Evolutionary conservation across 352 stramenopile species (phyloP), one percentile per base, ranked within the genome.

Genomic region (Phytophthora cryptogea): DNA sequence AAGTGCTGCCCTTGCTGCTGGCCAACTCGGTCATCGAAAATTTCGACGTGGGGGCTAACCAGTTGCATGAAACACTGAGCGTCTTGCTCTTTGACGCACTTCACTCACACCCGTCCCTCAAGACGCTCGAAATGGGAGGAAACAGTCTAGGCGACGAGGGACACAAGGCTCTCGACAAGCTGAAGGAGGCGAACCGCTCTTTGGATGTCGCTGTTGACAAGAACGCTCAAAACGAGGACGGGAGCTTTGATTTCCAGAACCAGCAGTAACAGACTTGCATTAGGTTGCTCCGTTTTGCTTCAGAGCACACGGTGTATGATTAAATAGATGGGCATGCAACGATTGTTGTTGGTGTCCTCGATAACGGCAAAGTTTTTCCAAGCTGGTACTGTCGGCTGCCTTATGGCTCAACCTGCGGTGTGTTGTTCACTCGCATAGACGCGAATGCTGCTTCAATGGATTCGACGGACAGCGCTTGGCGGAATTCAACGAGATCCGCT

Each of bases 181-280:
- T 94, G 45, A 81, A 79, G 14, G 57, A 63, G 3, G 78, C 68
- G 0, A 94, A 92, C 59, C 74, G 48, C 6, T 42, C 32, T 4
- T 66, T 94, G 5, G 85, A 94, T 63, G 79, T 94, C 30, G 85
- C 83, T 33, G 83, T 83, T 14, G 81, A 94, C 68, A 94, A 92
- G 72, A 88, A 82, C 52, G 83, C 74, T 7, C 75, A 88, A 71
- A 75, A 89, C 56, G 79, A 90, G 39, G 70, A 91, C 59, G 80
- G 74, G 16, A 72, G 70, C 59, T 76, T 88, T 43, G 62, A 74
- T 45, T 66, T 59, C n/a, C 61, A 67, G 55, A 68, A 54, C 32
- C 65, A 56, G 35, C 53, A 67, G 58, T 69, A 64, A 36, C 52
- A 40, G 17, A 44, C 31, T 50, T 48, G 37, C 43, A 61, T 58